Evolutionary conservation across 768 basidiomycete species (phyloP).

Genomic region (Lactarius quietus): DNA sequence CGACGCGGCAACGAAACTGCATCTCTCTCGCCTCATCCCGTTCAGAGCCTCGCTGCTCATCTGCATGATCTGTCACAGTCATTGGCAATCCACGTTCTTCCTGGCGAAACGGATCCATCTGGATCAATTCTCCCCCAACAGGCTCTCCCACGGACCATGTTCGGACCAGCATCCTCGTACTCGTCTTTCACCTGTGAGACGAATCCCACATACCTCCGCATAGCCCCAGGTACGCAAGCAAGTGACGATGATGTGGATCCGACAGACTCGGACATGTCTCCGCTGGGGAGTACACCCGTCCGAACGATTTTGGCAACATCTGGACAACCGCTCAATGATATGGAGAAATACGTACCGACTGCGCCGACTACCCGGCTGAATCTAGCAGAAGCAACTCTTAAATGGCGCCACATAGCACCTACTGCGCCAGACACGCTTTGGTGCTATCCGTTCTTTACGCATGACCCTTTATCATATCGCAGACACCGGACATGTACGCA

Average conservation of each 20-base stretch:
- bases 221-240: constrained; percentile 46
- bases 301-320: constrained; percentile 78
- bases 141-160: constrained; percentile 87
- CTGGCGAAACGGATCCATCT: constrained; percentile 85
- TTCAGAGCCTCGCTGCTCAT: constrained; percentile 60
- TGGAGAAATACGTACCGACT: constrained; percentile 85
- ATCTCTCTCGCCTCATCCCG: constrained; percentile 73
- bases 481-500: constrained; percentile 87
- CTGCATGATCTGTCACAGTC: constrained; percentile 72
- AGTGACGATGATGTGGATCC: constrained; percentile 26
- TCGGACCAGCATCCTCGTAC: constrained; percentile 57
- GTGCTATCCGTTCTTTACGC: constrained; percentile 90
- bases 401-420: constrained; percentile 97
- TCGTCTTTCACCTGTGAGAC: constrained; percentile 74
- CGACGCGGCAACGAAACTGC: constrained; percentile 62
- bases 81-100: constrained; percentile 84
- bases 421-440: constrained; percentile 98
- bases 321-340: constrained; percentile 92
- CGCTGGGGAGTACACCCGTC: constrained; percentile 22
- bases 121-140: constrained; percentile 92
- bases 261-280: neutral
- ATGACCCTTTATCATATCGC: constrained; percentile 88
- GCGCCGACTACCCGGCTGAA: constrained; percentile 68
- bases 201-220: constrained; percentile 82
- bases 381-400: constrained; percentile 74